These are phyloP conservation scores for Alternaria triticina DNA, from an alignment of 2,329 filamentous ascomycete genomes.

Conservation along the genomic window DNA sequence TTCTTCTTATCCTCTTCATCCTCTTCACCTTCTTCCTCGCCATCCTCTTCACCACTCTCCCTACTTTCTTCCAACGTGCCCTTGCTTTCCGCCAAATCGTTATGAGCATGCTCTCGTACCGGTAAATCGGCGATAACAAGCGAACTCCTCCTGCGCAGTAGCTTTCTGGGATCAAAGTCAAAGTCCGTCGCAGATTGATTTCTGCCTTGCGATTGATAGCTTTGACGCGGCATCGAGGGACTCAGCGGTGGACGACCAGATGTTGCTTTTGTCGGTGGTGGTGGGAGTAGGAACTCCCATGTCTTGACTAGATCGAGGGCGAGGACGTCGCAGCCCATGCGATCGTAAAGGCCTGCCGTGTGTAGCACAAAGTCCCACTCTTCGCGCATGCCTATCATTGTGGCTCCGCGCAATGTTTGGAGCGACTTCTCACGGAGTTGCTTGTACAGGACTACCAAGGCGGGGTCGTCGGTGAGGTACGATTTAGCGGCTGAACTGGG, in stretches of 20 bases:
- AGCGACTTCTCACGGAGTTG: slow-evolving; percentile 82
- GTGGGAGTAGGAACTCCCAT: slow-evolving; percentile 76
- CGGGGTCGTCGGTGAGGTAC: slow-evolving; percentile 90
- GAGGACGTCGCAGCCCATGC: slow-evolving; percentile 92
- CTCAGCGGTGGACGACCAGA: slow-evolving; percentile 30
- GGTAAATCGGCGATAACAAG: slow-evolving; percentile 80
- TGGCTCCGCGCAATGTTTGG: slow-evolving; percentile 84
- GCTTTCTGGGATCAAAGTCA: slow-evolving; percentile 66
- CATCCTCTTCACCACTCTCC: slow-evolving; percentile 38
- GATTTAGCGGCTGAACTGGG: slow-evolving; percentile 76
- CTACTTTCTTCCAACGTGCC: slow-evolving; percentile 28
- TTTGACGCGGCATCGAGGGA: slow-evolving; percentile 34
- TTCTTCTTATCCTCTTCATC: slow-evolving; percentile 37
- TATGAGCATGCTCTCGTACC: slow-evolving; percentile 29
- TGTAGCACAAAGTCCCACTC: slow-evolving; percentile 92
- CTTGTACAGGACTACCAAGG: slow-evolving; percentile 83
- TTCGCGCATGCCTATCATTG: slow-evolving; percentile 75
- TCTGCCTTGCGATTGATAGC: slow-evolving; percentile 24
- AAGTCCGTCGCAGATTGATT: slow-evolving; percentile 36
- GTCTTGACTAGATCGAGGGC: slow-evolving; percentile 83
- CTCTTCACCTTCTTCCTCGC: slow-evolving; percentile 48
- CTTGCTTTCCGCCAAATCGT: slow-evolving; percentile 21
- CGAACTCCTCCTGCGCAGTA: slow-evolving; percentile 75
- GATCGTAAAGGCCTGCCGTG: slow-evolving; percentile 81
- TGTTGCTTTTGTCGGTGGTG: slow-evolving; percentile 23